Percentiles rank a stretch among this genome's conserved stretches.
Conservation (phyloP, 2,329 filamentous ascomycete genomes). For the Colletotrichum godetiae region DNA sequence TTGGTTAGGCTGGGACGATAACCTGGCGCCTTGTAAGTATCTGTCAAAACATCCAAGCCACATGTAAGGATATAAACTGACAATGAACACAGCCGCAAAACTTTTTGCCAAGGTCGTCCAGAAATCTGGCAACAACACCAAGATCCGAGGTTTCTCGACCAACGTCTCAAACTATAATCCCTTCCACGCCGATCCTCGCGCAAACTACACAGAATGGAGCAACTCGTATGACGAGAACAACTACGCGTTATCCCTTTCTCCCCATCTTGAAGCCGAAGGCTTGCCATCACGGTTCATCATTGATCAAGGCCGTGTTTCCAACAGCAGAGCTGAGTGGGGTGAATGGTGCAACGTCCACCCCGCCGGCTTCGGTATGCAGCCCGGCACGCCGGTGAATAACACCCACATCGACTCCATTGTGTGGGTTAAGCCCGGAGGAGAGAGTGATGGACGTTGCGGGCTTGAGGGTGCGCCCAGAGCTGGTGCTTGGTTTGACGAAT, state of each 20-base stretch:
- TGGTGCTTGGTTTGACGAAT: conserved; percentile 55
- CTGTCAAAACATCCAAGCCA: background rate
- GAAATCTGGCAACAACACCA: conserved; percentile 44
- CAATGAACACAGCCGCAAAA: conserved; percentile 46
- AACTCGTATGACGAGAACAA: conserved; percentile 53
- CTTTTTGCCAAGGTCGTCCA: conserved; percentile 52
- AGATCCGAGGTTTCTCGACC: conserved; percentile 54
- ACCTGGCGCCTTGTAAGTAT: conserved; percentile 48
- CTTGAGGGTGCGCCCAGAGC: conserved; percentile 49
- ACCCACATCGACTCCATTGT: conserved; percentile 53
- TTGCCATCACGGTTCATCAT: conserved; percentile 57
- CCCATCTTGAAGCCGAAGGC: conserved; percentile 50
- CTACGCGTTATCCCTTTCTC: conserved; percentile 52
- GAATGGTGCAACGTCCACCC: conserved; percentile 58
- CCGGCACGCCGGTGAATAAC: conserved; percentile 50
- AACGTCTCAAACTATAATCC: conserved; percentile 57
- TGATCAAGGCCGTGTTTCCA: conserved; percentile 55
- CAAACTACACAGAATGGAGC: conserved; percentile 54
- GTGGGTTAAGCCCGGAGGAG: conserved; percentile 58
- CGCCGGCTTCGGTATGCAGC: conserved; percentile 51
- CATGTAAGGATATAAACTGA: background rate
- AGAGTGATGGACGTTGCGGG: conserved; percentile 55
- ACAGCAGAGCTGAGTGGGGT: conserved; percentile 51
- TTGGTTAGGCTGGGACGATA: conserved; percentile 55
- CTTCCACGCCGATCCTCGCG: conserved; percentile 50